phyloP scores from a whole-genome alignment of 768 basidiomycete species.

The Lactarius indigo region DNA sequence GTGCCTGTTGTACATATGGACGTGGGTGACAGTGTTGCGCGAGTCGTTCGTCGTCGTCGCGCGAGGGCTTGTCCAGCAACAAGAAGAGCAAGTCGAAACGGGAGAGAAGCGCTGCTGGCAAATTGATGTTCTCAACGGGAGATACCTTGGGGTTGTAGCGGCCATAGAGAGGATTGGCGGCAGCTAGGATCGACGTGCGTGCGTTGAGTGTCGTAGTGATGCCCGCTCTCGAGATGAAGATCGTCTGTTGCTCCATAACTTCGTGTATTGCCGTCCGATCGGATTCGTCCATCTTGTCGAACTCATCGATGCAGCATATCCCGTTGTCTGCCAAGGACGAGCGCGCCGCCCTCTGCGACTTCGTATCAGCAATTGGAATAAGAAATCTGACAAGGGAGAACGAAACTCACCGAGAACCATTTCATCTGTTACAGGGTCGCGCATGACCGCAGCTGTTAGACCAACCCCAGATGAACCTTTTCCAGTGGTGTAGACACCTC shows the following conservation, averaged over 20 bases:
- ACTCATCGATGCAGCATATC: conserved; percentile 99
- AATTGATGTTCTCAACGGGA: conserved; percentile 98
- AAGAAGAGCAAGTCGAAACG: conserved; percentile 96
- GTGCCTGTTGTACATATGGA: conserved; percentile 94
- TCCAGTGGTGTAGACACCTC: conserved; percentile 97
- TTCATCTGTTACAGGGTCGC: conserved; percentile 98
- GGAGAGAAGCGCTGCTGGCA: conserved; percentile 93
- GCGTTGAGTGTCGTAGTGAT: conserved; percentile 98
- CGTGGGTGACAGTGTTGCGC: conserved; percentile 97
- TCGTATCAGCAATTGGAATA: conserved; percentile 6
- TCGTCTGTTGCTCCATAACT: conserved; percentile 99
- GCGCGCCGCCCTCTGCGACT: conserved; percentile 90
- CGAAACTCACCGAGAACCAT: conserved; percentile 87
- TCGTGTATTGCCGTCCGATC: conserved; percentile 99
- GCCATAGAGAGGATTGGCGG: conserved; percentile 96
- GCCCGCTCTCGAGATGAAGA: conserved; percentile 98
- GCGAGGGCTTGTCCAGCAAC: conserved; percentile 91
- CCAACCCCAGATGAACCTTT: conserved; percentile 98
- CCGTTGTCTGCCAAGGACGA: conserved; percentile 97
- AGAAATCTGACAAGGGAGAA: background rate
- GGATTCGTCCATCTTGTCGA: conserved; percentile 99
- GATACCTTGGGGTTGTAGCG: conserved; percentile 98
- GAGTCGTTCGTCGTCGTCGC: conserved; percentile 93
- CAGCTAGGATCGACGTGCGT: conserved; percentile 94
- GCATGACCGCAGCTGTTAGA: conserved; percentile 98